phyloP scores from a whole-genome alignment of 139 green algal species.

The Trebouxia sp. region DNA sequence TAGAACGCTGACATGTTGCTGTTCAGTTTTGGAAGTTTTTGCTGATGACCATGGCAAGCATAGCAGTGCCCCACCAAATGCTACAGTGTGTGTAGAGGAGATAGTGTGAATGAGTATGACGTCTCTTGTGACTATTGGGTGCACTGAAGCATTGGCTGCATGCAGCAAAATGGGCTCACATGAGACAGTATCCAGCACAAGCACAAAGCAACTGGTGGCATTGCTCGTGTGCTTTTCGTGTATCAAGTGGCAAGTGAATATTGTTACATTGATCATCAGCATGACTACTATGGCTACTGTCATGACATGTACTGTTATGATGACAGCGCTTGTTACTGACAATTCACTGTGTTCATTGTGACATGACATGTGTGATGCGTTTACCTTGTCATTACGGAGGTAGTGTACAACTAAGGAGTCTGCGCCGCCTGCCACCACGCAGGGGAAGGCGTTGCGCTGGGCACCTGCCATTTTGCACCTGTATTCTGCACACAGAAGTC shows the following conservation, averaged over 20 bases:
- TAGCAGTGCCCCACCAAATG: not conserved
- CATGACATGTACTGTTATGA: not conserved
- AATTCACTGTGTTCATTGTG: not conserved
- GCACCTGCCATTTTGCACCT: slow-evolving; percentile 61
- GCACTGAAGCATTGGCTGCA: not conserved
- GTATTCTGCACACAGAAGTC: slow-evolving; percentile 44
- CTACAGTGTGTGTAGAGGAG: too few relatives aligned
- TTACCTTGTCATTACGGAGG: slow-evolving; percentile 79
- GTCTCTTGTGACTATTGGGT: too few relatives aligned
- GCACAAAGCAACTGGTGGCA: not conserved
- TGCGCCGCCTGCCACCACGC: slow-evolving; percentile 67
- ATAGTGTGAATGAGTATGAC: too few relatives aligned
- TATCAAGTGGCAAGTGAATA: too few relatives aligned
- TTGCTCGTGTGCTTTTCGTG: too few relatives aligned
- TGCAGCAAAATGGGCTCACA: not conserved
- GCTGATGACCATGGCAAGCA: not conserved
- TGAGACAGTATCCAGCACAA: not conserved
- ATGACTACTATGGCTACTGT: not conserved
- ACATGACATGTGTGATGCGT: not conserved
- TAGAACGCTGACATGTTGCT: too few relatives aligned
- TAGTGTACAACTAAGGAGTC: slow-evolving; percentile 90
- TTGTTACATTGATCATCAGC: too few relatives aligned
- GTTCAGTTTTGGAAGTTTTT: too few relatives aligned
- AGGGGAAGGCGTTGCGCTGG: slow-evolving; percentile 72
- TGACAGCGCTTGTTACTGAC: not conserved